These are phyloP conservation scores for Bryoglossum gracile DNA, from an alignment of 495 filamentous ascomycete species.

Conservation along the genomic window DNA sequence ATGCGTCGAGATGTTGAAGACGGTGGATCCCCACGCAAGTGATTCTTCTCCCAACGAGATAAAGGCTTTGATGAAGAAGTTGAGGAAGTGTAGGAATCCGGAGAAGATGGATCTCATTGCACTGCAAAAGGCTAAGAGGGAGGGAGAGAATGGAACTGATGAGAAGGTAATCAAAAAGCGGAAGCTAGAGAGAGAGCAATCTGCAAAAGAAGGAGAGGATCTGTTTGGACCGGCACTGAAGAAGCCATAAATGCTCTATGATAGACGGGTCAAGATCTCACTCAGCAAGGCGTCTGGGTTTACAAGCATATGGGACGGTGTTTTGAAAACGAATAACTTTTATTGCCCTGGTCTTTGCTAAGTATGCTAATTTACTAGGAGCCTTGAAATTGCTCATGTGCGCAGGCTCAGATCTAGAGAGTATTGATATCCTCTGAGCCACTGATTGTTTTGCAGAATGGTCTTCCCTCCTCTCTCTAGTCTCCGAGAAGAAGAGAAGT, in stretches of 20 bases:
- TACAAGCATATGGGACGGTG: conserved; percentile 19
- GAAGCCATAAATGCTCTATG: conserved; percentile 8
- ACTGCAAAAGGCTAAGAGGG: conserved; percentile 45
- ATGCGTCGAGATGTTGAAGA: conserved; percentile 44
- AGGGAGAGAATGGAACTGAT: conserved; percentile 33
- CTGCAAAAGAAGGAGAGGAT: conserved; percentile 46
- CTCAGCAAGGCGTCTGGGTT: conserved; percentile 25
- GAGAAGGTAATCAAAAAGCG: conserved; percentile 50
- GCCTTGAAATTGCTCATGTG: too few relatives aligned
- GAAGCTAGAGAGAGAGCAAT: conserved; percentile 46
- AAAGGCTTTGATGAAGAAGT: conserved; percentile 59
- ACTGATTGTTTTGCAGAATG: too few relatives aligned
- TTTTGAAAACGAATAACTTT: conserved; percentile 6
- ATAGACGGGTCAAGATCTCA: background rate
- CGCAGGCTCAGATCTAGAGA: too few relatives aligned
- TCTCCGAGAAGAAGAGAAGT: too few relatives aligned
- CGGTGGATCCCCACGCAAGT: conserved; percentile 10
- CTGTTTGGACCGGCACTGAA: conserved; percentile 45
- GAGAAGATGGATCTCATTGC: conserved; percentile 54
- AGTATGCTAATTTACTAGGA: too few relatives aligned
- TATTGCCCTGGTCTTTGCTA: background rate
- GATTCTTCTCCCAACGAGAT: conserved; percentile 26
- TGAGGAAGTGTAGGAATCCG: conserved; percentile 73
- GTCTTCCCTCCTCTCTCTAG: too few relatives aligned
- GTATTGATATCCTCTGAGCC: too few relatives aligned